Evolutionary conservation across 75 land plant species (phyloP).

Genomic region (Selaginella moellendorffii): DNA sequence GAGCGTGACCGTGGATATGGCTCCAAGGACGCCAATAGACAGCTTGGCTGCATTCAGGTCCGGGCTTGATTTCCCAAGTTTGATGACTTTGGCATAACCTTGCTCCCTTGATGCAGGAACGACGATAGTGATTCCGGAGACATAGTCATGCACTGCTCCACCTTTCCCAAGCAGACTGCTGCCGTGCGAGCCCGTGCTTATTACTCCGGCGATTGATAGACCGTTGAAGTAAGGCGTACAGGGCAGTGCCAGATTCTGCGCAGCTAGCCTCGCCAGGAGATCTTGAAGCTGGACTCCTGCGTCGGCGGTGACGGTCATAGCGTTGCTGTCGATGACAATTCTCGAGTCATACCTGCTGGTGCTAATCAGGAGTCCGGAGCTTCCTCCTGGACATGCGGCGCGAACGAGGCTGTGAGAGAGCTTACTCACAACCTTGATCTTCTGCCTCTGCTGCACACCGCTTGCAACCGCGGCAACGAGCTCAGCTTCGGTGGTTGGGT

Average conservation of each 20-base stretch:
- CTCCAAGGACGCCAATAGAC: slow-evolving; percentile 8
- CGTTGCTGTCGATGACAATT: not conserved
- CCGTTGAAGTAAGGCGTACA: not conserved
- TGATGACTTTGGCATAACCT: slow-evolving; percentile 2
- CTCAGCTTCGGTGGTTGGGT: not conserved
- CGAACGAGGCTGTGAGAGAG: not conserved
- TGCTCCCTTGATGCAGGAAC: not conserved
- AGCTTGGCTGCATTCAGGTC: slow-evolving; percentile 7
- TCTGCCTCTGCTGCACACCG: not conserved
- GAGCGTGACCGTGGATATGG: not conserved
- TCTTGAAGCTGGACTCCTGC: slow-evolving; percentile 1
- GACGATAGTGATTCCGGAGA: not conserved
- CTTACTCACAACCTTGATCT: slow-evolving; percentile 6
- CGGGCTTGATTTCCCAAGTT: not conserved
- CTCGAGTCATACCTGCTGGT: slow-evolving; percentile 8
- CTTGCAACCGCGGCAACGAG: slow-evolving; percentile 2
- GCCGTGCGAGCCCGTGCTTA: slow-evolving; percentile 1
- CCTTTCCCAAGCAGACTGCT: not conserved
- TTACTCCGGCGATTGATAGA: not conserved
- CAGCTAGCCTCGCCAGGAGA: not conserved
- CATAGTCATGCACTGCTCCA: slow-evolving; percentile 2
- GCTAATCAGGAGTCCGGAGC: slow-evolving; percentile 1
- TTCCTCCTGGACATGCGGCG: slow-evolving; percentile 4
- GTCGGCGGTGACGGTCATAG: not conserved
- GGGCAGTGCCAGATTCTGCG: not conserved